A percentile compares a stretch with the other conserved stretches of the same genome.
Evolutionary conservation across 1,139 yeast species (phyloP).

Genomic region (Yamadazyma triangularis): DNA sequence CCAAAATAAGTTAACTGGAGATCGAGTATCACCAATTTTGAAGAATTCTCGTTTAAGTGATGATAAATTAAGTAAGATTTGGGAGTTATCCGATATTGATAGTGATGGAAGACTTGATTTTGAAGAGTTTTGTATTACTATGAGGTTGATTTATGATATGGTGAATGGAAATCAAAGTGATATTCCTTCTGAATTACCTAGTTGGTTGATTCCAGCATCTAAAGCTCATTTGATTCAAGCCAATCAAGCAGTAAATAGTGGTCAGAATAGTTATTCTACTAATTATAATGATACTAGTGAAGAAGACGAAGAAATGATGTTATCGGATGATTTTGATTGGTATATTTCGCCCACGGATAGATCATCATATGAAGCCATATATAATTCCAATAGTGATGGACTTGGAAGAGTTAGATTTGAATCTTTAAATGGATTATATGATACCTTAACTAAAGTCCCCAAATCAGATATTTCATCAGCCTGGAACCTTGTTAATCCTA

Average conservation of each 20-base stretch:
- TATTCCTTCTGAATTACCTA: conserved; percentile 73
- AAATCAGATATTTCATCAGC: conserved; percentile 85
- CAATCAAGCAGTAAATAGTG: conserved; percentile 54
- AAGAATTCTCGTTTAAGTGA: conserved; percentile 84
- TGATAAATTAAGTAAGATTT: conserved; percentile 69
- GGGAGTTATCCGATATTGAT: conserved; percentile 94
- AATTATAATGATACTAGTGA: conserved; percentile 45
- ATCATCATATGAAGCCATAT: conserved; percentile 71
- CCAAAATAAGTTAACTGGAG: conserved; percentile 75
- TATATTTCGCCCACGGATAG: conserved; percentile 89
- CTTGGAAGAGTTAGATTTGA: conserved; percentile 82
- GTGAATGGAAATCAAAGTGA: conserved; percentile 67
- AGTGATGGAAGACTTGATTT: conserved; percentile 88
- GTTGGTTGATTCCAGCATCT: conserved; percentile 88
- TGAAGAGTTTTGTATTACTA: conserved; percentile 96
- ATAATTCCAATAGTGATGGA: conserved; percentile 68
- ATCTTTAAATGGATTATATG: conserved; percentile 64
- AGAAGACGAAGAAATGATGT: conserved; percentile 50
- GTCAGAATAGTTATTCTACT: conserved; percentile 21
- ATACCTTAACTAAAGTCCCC: conserved; percentile 68
- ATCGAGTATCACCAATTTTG: conserved; percentile 78
- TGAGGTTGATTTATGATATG: conserved; percentile 88
- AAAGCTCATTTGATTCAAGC: conserved; percentile 83
- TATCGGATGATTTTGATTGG: conserved; percentile 85
- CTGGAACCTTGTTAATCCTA: conserved; percentile 94